These are phyloP conservation scores for Daedalea quercina DNA, from an alignment of 768 basidiomycete genomes.

Conservation along the genomic window DNA sequence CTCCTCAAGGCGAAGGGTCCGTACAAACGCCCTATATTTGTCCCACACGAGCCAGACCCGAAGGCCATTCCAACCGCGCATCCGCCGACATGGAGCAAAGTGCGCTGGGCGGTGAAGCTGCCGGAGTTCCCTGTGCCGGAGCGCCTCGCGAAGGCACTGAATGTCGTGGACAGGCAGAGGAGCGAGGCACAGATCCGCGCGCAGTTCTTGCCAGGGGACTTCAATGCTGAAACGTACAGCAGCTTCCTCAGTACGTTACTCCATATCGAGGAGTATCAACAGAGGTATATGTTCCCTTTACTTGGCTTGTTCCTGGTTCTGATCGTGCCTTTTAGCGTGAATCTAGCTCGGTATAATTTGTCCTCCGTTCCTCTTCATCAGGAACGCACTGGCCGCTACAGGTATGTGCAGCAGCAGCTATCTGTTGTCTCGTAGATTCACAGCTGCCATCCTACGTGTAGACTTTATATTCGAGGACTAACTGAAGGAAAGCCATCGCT, in stretches of 20 bases:
- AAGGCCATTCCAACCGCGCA: neutral
- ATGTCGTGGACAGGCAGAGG: neutral
- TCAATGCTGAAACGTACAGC: neutral
- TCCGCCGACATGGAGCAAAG: neutral
- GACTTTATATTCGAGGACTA: slow-evolving; percentile 39
- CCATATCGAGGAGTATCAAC: neutral
- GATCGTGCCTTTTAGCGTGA: slow-evolving; percentile 26
- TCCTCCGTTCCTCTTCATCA: no score
- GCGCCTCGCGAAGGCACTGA: neutral
- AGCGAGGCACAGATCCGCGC: neutral
- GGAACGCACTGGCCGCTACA: no score
- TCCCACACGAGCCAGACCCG: neutral
- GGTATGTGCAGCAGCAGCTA: no score
- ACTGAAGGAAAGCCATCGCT: slow-evolving; percentile 56
- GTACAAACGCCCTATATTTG: neutral
- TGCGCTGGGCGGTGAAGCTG: neutral
- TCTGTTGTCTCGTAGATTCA: no score
- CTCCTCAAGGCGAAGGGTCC: slow-evolving; percentile 30
- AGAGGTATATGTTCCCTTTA: neutral
- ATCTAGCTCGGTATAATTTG: no score
- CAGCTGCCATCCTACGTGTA: no score
- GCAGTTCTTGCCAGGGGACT: neutral
- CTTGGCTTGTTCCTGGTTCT: no score
- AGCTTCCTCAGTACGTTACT: neutral
- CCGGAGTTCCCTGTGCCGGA: neutral